Evolutionary conservation across 495 filamentous ascomycete species (phyloP).

Genomic region (Talaromyces thailandensis): DNA sequence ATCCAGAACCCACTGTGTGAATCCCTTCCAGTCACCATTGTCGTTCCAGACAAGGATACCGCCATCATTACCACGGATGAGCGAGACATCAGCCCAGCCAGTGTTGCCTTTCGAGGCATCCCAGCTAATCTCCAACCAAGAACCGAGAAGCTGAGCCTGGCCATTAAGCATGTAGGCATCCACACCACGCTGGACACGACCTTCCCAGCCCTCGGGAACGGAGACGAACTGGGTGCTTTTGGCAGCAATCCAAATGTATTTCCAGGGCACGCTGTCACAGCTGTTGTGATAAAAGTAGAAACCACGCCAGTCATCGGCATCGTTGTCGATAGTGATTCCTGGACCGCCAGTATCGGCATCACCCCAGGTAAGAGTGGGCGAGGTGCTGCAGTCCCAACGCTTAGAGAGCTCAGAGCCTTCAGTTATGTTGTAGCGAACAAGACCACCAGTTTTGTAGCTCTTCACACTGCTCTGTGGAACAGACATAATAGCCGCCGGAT

Average conservation of each 20-base stretch:
- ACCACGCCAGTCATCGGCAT: neutral
- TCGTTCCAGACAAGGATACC: slow-evolving; percentile 2
- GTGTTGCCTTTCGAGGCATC: neutral
- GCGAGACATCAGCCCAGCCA: slow-evolving; percentile 1
- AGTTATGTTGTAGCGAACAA: neutral
- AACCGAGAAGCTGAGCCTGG: slow-evolving; percentile 1
- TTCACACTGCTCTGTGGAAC: neutral
- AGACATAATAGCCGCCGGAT: slow-evolving; percentile 1
- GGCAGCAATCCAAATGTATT: slow-evolving; percentile 5
- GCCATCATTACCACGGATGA: slow-evolving; percentile 2
- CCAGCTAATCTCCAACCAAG: slow-evolving; percentile 4
- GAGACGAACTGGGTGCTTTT: neutral
- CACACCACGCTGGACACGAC: slow-evolving; percentile 1
- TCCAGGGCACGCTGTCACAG: slow-evolving; percentile 3
- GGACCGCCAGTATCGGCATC: neutral
- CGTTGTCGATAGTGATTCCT: slow-evolving; percentile 3
- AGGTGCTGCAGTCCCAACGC: slow-evolving; percentile 5
- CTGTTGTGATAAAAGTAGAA: slow-evolving; percentile 5
- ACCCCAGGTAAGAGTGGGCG: neutral
- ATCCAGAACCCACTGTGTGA: slow-evolving; percentile 1
- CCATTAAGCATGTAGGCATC: neutral
- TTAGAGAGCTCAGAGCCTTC: neutral
- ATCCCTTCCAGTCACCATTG: neutral
- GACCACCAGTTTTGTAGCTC: neutral
- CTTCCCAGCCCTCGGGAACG: neutral